phyloP scores from a whole-genome alignment of 2,329 filamentous ascomycete species.

The Aspergillus sp. region DNA sequence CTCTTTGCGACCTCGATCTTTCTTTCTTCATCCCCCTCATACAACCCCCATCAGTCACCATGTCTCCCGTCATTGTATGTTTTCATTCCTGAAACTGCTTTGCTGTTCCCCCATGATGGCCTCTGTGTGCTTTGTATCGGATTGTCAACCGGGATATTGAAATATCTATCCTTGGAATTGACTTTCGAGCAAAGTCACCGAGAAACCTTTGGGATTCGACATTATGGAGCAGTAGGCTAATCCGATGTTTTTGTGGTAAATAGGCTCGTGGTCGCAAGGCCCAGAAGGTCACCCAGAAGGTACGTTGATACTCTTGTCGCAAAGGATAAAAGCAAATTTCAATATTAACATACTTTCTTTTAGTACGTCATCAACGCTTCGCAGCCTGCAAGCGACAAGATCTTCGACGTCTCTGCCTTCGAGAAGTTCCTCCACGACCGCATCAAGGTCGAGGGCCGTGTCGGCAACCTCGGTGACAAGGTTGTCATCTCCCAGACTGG shows the following conservation, averaged over 20 bases:
- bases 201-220: slow-evolving; percentile 21
- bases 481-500: slow-evolving; percentile 85
- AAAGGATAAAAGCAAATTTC: not conserved
- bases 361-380: slow-evolving; percentile 99
- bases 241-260: slow-evolving; percentile 46
- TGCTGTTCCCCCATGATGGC: slow-evolving; percentile 71
- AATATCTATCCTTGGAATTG: not conserved
- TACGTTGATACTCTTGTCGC: slow-evolving; percentile 22
- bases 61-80: slow-evolving; percentile 90
- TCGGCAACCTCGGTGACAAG: slow-evolving; percentile 93
- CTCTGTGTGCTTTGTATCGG: slow-evolving; percentile 8
- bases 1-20: slow-evolving; percentile 64
- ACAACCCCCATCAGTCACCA: slow-evolving; percentile 51
- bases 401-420: slow-evolving; percentile 98
- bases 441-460: slow-evolving; percentile 99
- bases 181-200: slow-evolving; percentile 3
- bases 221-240: slow-evolving; percentile 89
- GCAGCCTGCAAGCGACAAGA: slow-evolving; percentile 98
- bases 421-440: slow-evolving; percentile 99
- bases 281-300: slow-evolving; percentile 48
- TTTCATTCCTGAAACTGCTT: slow-evolving; percentile 62
- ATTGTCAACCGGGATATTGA: too few relatives aligned
- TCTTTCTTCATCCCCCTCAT: slow-evolving; percentile 25
- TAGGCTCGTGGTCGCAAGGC: slow-evolving; percentile 44
- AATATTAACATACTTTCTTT: too few relatives aligned